Evolutionary conservation across 2,329 filamentous ascomycete genomes (phyloP), one percentile per base, ranked within the genome.

Genomic region (Chaetomiaceae sp.): DNA sequence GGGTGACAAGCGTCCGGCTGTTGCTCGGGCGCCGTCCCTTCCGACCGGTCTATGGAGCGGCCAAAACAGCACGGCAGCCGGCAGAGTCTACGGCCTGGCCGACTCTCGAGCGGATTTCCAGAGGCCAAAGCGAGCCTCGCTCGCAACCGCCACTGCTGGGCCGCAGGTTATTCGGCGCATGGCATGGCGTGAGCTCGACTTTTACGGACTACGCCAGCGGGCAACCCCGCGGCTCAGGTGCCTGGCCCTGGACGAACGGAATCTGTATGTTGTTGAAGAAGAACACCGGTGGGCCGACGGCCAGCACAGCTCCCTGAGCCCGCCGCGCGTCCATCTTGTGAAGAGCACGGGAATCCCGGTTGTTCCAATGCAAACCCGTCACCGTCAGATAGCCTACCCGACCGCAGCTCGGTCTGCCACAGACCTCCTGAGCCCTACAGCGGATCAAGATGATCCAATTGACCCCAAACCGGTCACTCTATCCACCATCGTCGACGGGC

Each of bases 261-360:
- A 75, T 55, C 64, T 85, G 13, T 81, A 82, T 60, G 61, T 84
- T 19, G 69, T 77, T 27, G 77, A 82, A 55, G 82, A 83, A 53
- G 68, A 76, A 41, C 76, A 79, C 60, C 67, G 70, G 25, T 78
- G 74, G 68, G 66, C 75, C 3, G 67, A 66, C 8, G 74, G 76
- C 12, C 66, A 67, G 21, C 74, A 80, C 44, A 70, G 64, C 53
- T 68, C 61, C 40, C 63, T 58, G 48, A 64, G 51, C 50, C 71
- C 67, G 31, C 73, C 67, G 55, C 70, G 66, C 39, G 68, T 70
- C 53, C 78, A 73, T 63, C 66, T 60, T 7, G 73, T 78, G 2
- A 68, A 69, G 27, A 71, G 70, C 30, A 80, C 74, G 0, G 78
- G 75, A 2, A 74, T 85, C 21, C 81, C 81, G 1, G 69, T 84